Conservation (phyloP, 306 rosid species). For the Prosopis cineraria region DNA sequence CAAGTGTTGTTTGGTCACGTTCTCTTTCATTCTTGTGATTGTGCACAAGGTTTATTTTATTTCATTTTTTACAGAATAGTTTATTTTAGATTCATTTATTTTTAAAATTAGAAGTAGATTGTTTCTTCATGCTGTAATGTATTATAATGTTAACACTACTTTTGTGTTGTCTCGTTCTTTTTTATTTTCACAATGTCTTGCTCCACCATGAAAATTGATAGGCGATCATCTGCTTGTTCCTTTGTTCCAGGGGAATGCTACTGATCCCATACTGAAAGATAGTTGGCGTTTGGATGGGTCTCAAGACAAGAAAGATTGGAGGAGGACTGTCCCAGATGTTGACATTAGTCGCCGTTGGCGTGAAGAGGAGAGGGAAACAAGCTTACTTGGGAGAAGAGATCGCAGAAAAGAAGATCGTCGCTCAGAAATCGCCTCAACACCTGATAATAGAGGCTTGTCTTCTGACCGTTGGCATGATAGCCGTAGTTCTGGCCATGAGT, state of each 20-base stretch:
- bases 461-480: slow-evolving; percentile 64
- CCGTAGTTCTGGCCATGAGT: slow-evolving; percentile 60
- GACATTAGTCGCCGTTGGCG: slow-evolving; percentile 73
- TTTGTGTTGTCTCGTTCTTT: background rate
- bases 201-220: slow-evolving; percentile 18
- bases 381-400: slow-evolving; percentile 73
- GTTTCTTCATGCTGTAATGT: background rate
- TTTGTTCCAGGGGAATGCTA: slow-evolving; percentile 52
- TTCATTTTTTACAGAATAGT: background rate
- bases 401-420: slow-evolving; percentile 75
- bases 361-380: slow-evolving; percentile 84
- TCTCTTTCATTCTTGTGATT: slow-evolving; percentile 1
- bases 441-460: slow-evolving; percentile 56
- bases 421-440: slow-evolving; percentile 48
- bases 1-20: slow-evolving; percentile 9
- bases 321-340: slow-evolving; percentile 62
- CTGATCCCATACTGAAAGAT: slow-evolving; percentile 61
- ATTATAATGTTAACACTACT: background rate
- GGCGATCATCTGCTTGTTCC: slow-evolving; percentile 40
- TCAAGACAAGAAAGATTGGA: slow-evolving; percentile 73
- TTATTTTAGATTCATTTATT: background rate
- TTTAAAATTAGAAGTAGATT: background rate
- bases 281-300: slow-evolving; percentile 70
- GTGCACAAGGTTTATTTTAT: slow-evolving; percentile 1
- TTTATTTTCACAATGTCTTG: slow-evolving; percentile 2